Percentiles rank a stretch among this genome's conserved stretches.
Conservation (phyloP, 140 eudicot genomes). For the Ambrosia hybrid region DNA sequence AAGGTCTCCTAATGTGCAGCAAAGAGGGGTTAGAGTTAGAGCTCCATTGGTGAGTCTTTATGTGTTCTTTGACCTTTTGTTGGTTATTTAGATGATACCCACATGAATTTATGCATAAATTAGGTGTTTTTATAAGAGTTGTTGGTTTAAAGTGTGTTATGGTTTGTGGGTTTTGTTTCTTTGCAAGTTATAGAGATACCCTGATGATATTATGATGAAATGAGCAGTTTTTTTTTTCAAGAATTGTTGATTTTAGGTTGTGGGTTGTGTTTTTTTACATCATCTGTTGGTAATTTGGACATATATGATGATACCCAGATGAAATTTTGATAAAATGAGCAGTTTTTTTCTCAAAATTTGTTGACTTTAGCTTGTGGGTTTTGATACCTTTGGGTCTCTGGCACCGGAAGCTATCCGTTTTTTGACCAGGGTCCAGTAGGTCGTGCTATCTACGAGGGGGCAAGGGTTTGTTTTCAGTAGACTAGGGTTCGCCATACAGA, state of each 20-base stretch:
- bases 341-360: neutral
- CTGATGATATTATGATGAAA: slow-evolving; percentile 32
- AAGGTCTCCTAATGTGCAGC: slow-evolving; percentile 63
- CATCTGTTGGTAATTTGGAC: neutral
- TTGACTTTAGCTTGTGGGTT: neutral
- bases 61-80: slow-evolving; percentile 31
- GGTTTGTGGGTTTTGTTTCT: neutral
- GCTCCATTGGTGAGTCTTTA: slow-evolving; percentile 76
- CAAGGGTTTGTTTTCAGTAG: too few species aligned
- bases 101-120: slow-evolving; percentile 13
- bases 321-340: slow-evolving; percentile 12
- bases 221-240: slow-evolving; percentile 21
- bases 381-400: neutral
- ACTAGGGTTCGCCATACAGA: too few species aligned
- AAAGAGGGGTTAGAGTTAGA: slow-evolving; percentile 75
- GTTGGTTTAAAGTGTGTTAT: slow-evolving; percentile 19
- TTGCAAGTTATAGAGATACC: slow-evolving; percentile 9
- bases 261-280: slow-evolving; percentile 16
- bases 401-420: too few species aligned
- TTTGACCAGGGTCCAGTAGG: too few species aligned
- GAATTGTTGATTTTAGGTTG: slow-evolving; percentile 14
- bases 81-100: slow-evolving; percentile 16
- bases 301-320: slow-evolving; percentile 24
- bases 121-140: slow-evolving; percentile 20
- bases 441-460: too few species aligned